These are phyloP conservation scores for Trichoderma virens DNA, from an alignment of 495 filamentous ascomycete species.

Conservation along the genomic window DNA sequence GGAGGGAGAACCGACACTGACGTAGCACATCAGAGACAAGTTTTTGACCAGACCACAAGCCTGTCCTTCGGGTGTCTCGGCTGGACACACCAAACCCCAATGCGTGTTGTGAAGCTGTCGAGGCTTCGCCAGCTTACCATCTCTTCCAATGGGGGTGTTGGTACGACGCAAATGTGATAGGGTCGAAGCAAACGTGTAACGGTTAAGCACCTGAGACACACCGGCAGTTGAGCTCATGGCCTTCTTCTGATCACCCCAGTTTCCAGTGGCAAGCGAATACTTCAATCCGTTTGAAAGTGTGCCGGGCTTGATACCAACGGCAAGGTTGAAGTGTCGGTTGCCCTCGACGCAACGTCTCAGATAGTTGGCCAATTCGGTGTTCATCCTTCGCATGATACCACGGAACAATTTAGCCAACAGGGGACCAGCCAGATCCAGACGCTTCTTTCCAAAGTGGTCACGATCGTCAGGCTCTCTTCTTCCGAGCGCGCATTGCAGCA, in stretches of 20 bases:
- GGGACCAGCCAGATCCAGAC: conserved; percentile 90
- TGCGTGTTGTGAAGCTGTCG: conserved; percentile 98
- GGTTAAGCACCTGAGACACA: conserved; percentile 95
- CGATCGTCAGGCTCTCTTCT: conserved; percentile 90
- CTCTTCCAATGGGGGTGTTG: conserved; percentile 94
- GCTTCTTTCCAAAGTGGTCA: conserved; percentile 99
- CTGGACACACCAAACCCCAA: conserved; percentile 96
- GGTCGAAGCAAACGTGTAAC: conserved; percentile 94
- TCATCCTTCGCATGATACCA: conserved; percentile 75
- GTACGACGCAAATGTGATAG: conserved; percentile 93
- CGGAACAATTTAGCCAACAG: conserved; percentile 90
- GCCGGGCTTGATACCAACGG: conserved; percentile 80
- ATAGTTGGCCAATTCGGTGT: conserved; percentile 80
- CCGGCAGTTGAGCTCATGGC: conserved; percentile 87
- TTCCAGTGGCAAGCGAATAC: conserved; percentile 96
- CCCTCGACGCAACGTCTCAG: conserved; percentile 86
- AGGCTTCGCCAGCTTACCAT: conserved; percentile 97
- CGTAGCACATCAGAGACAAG: conserved; percentile 93
- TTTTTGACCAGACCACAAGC: conserved; percentile 99
- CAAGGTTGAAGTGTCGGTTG: conserved; percentile 78
- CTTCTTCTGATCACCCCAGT: conserved; percentile 99
- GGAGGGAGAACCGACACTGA: conserved; percentile 84
- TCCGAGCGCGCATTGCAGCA: conserved; percentile 85
- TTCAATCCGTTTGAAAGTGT: conserved; percentile 90
- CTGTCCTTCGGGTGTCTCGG: conserved; percentile 96